These are phyloP conservation scores for Paramecium bursaria DNA, from an alignment of 73 alveolate genomes.

Conservation along the genomic window DNA sequence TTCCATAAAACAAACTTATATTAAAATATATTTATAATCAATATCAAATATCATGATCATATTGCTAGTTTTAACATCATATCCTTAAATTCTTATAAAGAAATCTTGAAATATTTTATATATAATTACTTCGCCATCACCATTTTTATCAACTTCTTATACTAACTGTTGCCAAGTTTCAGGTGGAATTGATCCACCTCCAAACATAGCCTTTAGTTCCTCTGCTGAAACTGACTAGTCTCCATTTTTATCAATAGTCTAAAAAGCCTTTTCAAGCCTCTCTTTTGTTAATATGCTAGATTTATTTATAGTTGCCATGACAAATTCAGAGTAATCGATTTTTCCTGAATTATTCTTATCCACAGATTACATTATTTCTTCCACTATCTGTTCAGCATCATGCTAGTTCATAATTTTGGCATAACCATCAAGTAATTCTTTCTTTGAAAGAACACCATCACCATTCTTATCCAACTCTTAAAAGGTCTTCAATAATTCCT, in stretches of 20 bases:
- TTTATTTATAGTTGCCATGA: slow-evolving; percentile 73
- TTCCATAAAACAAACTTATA: no score
- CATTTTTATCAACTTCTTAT: slow-evolving; percentile 70
- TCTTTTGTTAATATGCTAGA: slow-evolving; percentile 75
- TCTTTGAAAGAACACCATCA: slow-evolving; percentile 73
- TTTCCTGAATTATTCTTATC: slow-evolving; percentile 49
- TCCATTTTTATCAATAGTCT: slow-evolving; percentile 81
- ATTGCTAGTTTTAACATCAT: slow-evolving; percentile 62
- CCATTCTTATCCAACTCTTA: slow-evolving; percentile 64
- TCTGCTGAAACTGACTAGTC: slow-evolving; percentile 78
- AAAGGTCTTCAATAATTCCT: slow-evolving; percentile 54
- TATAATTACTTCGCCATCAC: slow-evolving; percentile 64
- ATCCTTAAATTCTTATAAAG: slow-evolving; percentile 61
- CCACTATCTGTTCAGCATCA: slow-evolving; percentile 72
- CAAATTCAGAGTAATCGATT: slow-evolving; percentile 71
- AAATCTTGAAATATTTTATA: slow-evolving; percentile 9
- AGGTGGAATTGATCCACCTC: slow-evolving; percentile 11
- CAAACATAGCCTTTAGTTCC: slow-evolving; percentile 79
- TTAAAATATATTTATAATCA: no score
- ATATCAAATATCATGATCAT: not conserved
- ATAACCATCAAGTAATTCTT: slow-evolving; percentile 79
- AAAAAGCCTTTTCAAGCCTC: slow-evolving; percentile 81
- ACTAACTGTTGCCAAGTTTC: slow-evolving; percentile 62
- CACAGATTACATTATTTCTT: slow-evolving; percentile 73
- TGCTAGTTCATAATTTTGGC: slow-evolving; percentile 63